Percentiles rank a stretch among this genome's conserved stretches.
These are phyloP conservation scores for Albophoma yamanashiensis DNA, from an alignment of 2,329 filamentous ascomycete species.

Conservation along the genomic window DNA sequence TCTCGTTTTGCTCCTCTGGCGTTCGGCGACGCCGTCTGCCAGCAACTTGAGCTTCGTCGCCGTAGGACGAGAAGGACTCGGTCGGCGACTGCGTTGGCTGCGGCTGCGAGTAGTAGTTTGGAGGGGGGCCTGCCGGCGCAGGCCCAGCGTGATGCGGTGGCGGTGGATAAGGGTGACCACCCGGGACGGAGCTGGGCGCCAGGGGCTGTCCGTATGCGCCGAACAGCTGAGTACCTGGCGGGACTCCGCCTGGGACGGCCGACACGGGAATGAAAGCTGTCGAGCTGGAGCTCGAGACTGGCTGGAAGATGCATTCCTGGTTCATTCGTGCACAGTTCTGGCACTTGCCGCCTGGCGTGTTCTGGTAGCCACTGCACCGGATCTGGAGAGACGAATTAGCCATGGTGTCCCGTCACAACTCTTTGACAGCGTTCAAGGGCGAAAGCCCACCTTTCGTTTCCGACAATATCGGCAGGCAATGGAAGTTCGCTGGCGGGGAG, in stretches of 20 bases:
- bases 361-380: slow-evolving; percentile 50
- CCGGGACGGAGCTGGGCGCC: slow-evolving; percentile 19
- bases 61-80: slow-evolving; percentile 29
- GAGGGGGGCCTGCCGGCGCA: slow-evolving; percentile 20
- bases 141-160: slow-evolving; percentile 7
- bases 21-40: slow-evolving; percentile 25
- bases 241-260: slow-evolving; percentile 45
- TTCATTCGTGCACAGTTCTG: slow-evolving; percentile 52
- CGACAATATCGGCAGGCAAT: slow-evolving; percentile 51
- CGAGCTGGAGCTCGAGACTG: slow-evolving; percentile 43
- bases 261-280: slow-evolving; percentile 50
- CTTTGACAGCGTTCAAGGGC: background rate
- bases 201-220: slow-evolving; percentile 48
- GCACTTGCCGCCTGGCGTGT: slow-evolving; percentile 47
- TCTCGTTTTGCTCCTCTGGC: slow-evolving; percentile 27
- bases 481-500: slow-evolving; percentile 46
- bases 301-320: slow-evolving; percentile 51
- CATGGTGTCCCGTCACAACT: slow-evolving; percentile 2
- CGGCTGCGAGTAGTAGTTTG: slow-evolving; percentile 21
- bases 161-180: slow-evolving; percentile 10
- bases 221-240: slow-evolving; percentile 44
- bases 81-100: slow-evolving; percentile 32
- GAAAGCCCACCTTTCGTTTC: slow-evolving; percentile 42
- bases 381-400: slow-evolving; percentile 29
- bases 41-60: slow-evolving; percentile 21